Evolutionary conservation across 2,329 filamentous ascomycete species (phyloP), one percentile per base, ranked within the genome.

Genomic region (Didymellaceae sp.): DNA sequence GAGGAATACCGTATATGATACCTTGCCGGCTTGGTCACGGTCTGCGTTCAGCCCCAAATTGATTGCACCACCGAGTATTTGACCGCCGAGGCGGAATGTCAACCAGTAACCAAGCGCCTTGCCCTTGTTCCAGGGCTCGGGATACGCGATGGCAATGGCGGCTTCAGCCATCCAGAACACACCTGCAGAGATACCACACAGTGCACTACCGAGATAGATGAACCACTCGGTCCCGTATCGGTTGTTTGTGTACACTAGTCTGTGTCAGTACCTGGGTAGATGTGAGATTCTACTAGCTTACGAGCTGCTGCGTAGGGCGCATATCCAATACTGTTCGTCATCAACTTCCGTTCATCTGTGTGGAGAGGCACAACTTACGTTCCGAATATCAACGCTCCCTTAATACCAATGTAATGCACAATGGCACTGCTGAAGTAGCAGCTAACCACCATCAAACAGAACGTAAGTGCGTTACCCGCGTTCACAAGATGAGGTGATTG

Each of bases 121-220:
- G 9, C 70, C 70, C 40, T 67, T 69, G 21, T 71, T 71, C 66
- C 67, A 84, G 0, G 86, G 86, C 60, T 90, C 87, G 0, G 87
- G 87, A 57, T 91, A 91, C 0, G 84, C 80, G 16, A 90, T 82
- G 0, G 87, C 87, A 48, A 91, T 88, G 0, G 88, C 87, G 0
- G 86, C 86, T 71, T 91, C 88, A 0, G 87, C 83, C 78, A 86
- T 86, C 88, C 88, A 91, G 70, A 90, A 90, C 0, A 90, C 77
- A 0, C 88, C 88, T 0, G 88, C 87, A 0, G 84, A 86, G 24
- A 89, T 78, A 14, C 87, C 87, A 55, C 87, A 90, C 0, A 87
- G 75, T 0, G 86, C 86, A 0, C 86, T 86, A 0, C 87, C 88
- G 7, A 90, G 70, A 0, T 90, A 77, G 0, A 86, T 80, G 8